Base-by-base conservation (phyloP, 495 filamentous ascomycete species). In the Penicillium ucsense region DNA sequence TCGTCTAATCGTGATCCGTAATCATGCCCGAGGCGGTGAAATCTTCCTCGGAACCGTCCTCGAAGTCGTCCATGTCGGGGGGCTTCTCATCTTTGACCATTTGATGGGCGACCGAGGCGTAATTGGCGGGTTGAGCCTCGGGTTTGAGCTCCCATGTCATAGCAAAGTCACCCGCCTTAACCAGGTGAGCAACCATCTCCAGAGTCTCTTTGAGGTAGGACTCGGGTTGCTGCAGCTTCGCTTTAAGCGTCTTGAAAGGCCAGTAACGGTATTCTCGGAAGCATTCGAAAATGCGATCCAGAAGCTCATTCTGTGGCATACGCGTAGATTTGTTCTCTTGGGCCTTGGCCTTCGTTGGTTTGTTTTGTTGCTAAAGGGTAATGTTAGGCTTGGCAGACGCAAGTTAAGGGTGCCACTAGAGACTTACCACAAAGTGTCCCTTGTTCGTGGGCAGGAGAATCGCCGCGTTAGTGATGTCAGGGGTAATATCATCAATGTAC, bases 241-340 rank as follows among this genome's bases (percentile, higher is more conserved):
- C 69, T 50, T 86, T 85, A 53, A 98, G 77, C 0, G 79, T 77
- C 56, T 85, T 89, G 71, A 97, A 84, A 11, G 85, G 77, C 91
- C 91, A 97, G 66, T 89, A 96, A 45, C 78, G 79, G 72, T 84
- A 94, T 43, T 81, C 65, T 32, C 81, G 76, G 78, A 97, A 98
- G 59, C 81, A 85, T 10, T 71, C 62, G 70, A 88, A 89, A 48
- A 98, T 81, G 37, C 71, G 70, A 62, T 96, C 88, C 67, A 94
- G 65, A 35, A 98, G 81, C 61, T 89, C 83, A 71, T 86, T 84
- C 61, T 85, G 79, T 5, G 88, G 81, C 71, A 96, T 87, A 61
- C 92, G 88, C 3, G 85, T 85, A 4, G 83, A 80, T 68, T 94
- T 94, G 70, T 86, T 84, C 43, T 86, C 79, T 61, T 82, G 81